Evolutionary conservation across 2,329 filamentous ascomycete species (phyloP).

Genomic region (Aspergillus unguis): DNA sequence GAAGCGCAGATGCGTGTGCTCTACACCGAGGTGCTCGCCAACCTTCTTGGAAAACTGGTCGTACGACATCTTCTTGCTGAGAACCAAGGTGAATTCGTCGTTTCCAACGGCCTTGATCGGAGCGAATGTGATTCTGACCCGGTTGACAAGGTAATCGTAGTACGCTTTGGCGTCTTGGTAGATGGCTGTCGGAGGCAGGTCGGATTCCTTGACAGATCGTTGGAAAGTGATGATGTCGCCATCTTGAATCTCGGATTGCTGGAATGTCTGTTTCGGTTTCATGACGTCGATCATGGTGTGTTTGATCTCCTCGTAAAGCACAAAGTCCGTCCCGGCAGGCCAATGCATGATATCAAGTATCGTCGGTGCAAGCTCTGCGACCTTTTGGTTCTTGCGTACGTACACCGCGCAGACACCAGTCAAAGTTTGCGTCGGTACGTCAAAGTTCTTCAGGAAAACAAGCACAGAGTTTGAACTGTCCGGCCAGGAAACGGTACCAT

Average conservation of each 20-base stretch:
- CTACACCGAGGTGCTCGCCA: slow-evolving; percentile 69
- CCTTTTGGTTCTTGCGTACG: slow-evolving; percentile 80
- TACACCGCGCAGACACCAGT: slow-evolving; percentile 80
- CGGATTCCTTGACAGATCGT: slow-evolving; percentile 50
- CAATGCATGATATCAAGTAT: slow-evolving; percentile 84
- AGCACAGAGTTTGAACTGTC: slow-evolving; percentile 62
- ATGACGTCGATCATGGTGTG: slow-evolving; percentile 94
- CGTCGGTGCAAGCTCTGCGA: slow-evolving; percentile 73
- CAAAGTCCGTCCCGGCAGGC: slow-evolving; percentile 68
- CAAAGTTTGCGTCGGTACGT: slow-evolving; percentile 70
- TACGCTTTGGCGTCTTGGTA: slow-evolving; percentile 73
- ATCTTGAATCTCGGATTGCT: slow-evolving; percentile 90
- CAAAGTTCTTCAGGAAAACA: slow-evolving; percentile 90
- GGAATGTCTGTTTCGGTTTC: slow-evolving; percentile 85
- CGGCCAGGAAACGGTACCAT: slow-evolving; percentile 69
- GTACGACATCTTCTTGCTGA: slow-evolving; percentile 87
- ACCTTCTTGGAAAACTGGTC: slow-evolving; percentile 83
- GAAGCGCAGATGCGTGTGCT: slow-evolving; percentile 85
- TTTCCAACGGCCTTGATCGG: slow-evolving; percentile 55
- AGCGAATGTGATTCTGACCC: slow-evolving; percentile 73
- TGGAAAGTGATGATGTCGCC: slow-evolving; percentile 98
- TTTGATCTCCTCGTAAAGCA: slow-evolving; percentile 95
- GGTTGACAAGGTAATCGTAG: slow-evolving; percentile 90
- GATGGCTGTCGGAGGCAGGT: slow-evolving; percentile 43
- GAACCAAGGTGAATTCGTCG: slow-evolving; percentile 69